Evolutionary conservation across 441 rosid genomes (phyloP).

Genomic region (Iberis amara): DNA sequence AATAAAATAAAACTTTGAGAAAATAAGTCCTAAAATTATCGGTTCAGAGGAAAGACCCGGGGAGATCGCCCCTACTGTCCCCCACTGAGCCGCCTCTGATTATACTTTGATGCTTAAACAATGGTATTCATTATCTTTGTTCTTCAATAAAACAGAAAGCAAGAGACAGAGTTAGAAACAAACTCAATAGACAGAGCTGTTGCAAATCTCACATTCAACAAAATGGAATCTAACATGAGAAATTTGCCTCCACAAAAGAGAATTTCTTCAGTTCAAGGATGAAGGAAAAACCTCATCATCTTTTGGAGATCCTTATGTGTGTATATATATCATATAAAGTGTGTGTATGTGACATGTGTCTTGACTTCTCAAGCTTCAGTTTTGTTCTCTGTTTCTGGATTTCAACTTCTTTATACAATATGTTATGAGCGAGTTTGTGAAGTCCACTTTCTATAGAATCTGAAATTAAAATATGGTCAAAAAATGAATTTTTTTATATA

Average conservation of each 20-base stretch:
- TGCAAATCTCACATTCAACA: conserved; percentile 68
- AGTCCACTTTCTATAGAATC: no score
- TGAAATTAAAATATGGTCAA: background rate
- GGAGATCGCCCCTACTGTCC: no score
- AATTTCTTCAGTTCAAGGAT: conserved; percentile 21
- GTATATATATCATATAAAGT: background rate
- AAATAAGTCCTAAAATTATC: no score
- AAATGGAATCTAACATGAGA: conserved; percentile 43
- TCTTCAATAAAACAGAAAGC: conserved; percentile 34
- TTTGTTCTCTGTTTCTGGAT: conserved; percentile 7
- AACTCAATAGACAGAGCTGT: conserved; percentile 71
- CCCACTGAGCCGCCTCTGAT: no score
- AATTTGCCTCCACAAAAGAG: conserved; percentile 29
- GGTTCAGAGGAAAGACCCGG: no score
- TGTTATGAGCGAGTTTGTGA: background rate
- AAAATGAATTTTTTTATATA: background rate
- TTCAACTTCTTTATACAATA: conserved; percentile 1
- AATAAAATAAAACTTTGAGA: no score
- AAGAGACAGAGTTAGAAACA: conserved; percentile 55
- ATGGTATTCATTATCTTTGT: background rate
- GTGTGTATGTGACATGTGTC: background rate
- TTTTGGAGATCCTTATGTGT: background rate
- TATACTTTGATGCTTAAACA: background rate
- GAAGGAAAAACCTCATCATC: conserved; percentile 2
- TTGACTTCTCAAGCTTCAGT: no score